These are phyloP conservation scores for Leccinum longicurvipes DNA, from an alignment of 768 basidiomycete species.

Conservation along the genomic window DNA sequence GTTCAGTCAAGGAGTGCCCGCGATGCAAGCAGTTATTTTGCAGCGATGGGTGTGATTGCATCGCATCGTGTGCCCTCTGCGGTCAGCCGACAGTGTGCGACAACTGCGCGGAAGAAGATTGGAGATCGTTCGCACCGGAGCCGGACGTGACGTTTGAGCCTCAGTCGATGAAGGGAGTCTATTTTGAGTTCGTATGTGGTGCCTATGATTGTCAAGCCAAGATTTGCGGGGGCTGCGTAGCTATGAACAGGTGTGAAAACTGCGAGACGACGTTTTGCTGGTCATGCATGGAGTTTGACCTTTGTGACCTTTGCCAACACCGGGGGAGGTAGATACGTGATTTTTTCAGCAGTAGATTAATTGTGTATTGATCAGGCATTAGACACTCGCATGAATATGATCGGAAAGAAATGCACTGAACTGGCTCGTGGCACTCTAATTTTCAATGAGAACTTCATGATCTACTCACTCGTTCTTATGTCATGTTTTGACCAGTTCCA, in stretches of 20 bases:
- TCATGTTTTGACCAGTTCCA: too few relatives aligned
- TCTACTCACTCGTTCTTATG: too few relatives aligned
- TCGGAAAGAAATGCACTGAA: too few relatives aligned
- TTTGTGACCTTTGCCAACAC: slow-evolving; percentile 8
- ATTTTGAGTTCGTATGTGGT: slow-evolving; percentile 7
- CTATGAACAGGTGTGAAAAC: slow-evolving; percentile 8
- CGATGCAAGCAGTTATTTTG: slow-evolving; percentile 19
- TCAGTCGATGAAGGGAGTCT: too few relatives aligned
- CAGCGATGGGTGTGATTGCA: slow-evolving; percentile 19
- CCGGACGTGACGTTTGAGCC: too few relatives aligned
- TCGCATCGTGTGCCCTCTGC: slow-evolving; percentile 17
- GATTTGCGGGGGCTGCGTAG: slow-evolving; percentile 7
- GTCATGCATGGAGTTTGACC: slow-evolving; percentile 5
- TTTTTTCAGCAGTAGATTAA: too few relatives aligned
- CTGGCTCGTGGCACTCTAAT: too few relatives aligned
- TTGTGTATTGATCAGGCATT: too few relatives aligned
- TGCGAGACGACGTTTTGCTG: slow-evolving; percentile 14
- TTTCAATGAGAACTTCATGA: too few relatives aligned
- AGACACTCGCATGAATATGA: too few relatives aligned
- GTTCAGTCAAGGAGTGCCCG: slow-evolving; percentile 14
- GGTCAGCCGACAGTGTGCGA: slow-evolving; percentile 20
- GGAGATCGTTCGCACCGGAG: slow-evolving; percentile 5
- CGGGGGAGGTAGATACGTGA: too few relatives aligned
- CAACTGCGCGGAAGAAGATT: slow-evolving; percentile 27
- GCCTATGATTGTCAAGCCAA: not conserved